phyloP scores from a whole-genome alignment of 1,284 basidiomycete genomes.

The Ceratobasidium papillatum region DNA sequence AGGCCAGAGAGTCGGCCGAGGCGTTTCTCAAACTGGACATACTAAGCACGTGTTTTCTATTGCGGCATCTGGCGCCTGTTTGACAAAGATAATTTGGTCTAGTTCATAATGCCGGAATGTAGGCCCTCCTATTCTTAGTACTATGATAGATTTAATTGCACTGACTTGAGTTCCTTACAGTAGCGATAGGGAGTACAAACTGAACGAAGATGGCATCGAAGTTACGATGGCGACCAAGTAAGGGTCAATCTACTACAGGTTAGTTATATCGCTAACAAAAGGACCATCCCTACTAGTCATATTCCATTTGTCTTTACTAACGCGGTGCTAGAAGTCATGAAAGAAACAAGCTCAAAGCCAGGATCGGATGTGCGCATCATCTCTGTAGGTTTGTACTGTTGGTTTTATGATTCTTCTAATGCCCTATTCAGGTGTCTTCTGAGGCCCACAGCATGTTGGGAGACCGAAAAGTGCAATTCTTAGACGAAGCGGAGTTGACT shows the following conservation, averaged over 20 bases:
- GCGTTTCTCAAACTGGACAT: not conserved
- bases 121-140: not conserved
- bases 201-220: slow-evolving; percentile 13
- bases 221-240: slow-evolving; percentile 1
- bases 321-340: slow-evolving; percentile 1
- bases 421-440: not conserved
- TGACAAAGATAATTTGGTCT: not conserved
- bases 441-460: not conserved
- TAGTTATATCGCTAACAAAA: too few species aligned
- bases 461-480: not conserved
- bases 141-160: not conserved
- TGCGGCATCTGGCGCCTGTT: not conserved
- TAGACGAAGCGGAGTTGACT: not conserved
- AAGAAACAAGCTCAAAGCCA: not conserved
- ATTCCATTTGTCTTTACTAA: not conserved
- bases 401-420: not conserved
- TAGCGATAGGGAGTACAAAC: not conserved
- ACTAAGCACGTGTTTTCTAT: not conserved
- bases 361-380: slow-evolving; percentile 13
- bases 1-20: slow-evolving; percentile 1
- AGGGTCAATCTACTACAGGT: too few species aligned
- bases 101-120: slow-evolving; percentile 7
- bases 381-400: not conserved
- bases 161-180: not conserved
- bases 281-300: not conserved